Conservation (phyloP, 371 early-diverging fungal species). For the Batrachochytrium dendrobatidis region DNA sequence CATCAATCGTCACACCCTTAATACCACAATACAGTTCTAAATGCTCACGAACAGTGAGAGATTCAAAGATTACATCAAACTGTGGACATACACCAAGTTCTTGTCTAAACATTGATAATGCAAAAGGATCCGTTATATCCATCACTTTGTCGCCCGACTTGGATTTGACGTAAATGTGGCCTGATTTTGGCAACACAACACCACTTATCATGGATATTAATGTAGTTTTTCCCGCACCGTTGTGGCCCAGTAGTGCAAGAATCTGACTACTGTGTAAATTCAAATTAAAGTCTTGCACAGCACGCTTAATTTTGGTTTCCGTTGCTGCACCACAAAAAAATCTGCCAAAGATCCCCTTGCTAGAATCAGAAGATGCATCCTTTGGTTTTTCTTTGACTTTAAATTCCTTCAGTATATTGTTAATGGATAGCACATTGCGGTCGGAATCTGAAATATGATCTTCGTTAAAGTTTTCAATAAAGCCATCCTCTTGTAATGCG, state of each 20-base stretch:
- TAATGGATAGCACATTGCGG: neutral
- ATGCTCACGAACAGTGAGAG: constrained; percentile 50
- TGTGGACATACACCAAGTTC: constrained; percentile 59
- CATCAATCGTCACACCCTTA: constrained; percentile 37
- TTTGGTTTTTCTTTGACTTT: neutral
- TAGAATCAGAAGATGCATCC: too few species aligned
- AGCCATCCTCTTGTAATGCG: neutral
- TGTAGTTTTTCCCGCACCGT: too few species aligned
- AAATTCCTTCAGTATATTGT: neutral
- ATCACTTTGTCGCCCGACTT: neutral
- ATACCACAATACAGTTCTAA: constrained; percentile 47
- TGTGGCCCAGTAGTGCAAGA: neutral
- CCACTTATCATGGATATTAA: neutral
- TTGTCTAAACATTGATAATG: neutral
- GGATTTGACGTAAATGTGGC: neutral
- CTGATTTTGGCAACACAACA: neutral
- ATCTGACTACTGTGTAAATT: neutral
- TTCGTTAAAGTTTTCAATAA: neutral
- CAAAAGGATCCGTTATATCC: neutral
- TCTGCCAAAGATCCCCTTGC: too few species aligned
- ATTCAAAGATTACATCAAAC: constrained; percentile 44
- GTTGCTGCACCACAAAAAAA: neutral
- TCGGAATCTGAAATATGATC: neutral
- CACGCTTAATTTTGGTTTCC: neutral
- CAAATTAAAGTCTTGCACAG: neutral